Base-by-base conservation (phyloP, 2,329 filamentous ascomycete species). In the Coniella lustricola region DNA sequence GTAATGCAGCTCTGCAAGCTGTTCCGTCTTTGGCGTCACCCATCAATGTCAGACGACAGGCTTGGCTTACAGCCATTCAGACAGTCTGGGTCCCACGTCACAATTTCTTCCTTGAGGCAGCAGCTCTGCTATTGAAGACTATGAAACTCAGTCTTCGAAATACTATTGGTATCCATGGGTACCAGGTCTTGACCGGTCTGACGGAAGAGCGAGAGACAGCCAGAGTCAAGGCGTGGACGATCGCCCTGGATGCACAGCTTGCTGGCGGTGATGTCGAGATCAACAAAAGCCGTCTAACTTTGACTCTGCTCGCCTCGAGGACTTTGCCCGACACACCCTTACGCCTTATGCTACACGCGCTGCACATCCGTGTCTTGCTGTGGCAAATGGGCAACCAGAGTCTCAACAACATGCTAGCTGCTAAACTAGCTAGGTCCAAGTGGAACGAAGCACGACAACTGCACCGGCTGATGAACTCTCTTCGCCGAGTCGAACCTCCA, bases 1-100 rank as follows among this genome's bases (percentile, higher is more conserved):
- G 54, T 31, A 57, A 46, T 38, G 33, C 62, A 7, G 64, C 68
- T 1, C 64, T 75, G 5, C 64, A 70, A 55, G 71, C 76, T 16
- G 83, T 81, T 5, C 85, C 86, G 2, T 89, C 87, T 2, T 72
- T 89, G 49, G 82, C 87, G 3, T 90, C 89, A 0, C 85, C 90
- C 0, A 89, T 94, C 49, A 81, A 93, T 57, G 85, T 95, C 39
- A 84, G 90, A 44, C 82, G 85, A 52, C 87, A 90, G 63, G 90
- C 90, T 29, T 96, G 91, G 90, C 81, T 94, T 49, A 96, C 90
- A 3, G 87, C 90, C 7, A 84, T 95, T 51, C 90, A 95, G 67
- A 91, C 86, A 3, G 87, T 95, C 20, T 94, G 90, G 79, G 87
- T 96, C 13, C 91, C 91, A 10, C 81, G 84, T 17, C 88, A 95